phyloP scores from a whole-genome alignment of 257 asterid species.

The Solanum pennellii region DNA sequence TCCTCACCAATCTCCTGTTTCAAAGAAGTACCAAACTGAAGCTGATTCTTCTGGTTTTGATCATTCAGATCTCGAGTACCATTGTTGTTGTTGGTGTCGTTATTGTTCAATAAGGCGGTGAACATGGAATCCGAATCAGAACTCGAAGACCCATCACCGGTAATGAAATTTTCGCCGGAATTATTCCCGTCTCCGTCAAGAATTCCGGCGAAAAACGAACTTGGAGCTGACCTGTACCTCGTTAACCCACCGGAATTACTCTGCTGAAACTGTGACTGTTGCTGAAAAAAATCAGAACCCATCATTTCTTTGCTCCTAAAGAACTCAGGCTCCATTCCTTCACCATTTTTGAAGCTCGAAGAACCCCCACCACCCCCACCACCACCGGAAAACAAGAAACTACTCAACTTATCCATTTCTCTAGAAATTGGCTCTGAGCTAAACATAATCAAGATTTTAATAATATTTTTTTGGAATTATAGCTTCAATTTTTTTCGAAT shows the following conservation, averaged over 20 bases:
- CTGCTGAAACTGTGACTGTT: constrained; percentile 12
- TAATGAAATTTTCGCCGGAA: not conserved
- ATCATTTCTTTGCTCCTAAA: constrained; percentile 15
- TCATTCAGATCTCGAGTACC: constrained; percentile 20
- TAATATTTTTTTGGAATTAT: not conserved
- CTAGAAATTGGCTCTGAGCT: constrained; percentile 43
- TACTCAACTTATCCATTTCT: constrained; percentile 14
- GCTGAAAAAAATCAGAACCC: constrained; percentile 25
- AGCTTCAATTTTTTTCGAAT: not conserved
- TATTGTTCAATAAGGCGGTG: not conserved
- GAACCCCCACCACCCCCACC: constrained; percentile 1
- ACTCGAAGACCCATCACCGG: constrained; percentile 2
- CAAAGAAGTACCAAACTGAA: constrained; percentile 13
- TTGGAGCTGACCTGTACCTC: constrained; percentile 72
- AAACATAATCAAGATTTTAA: not conserved
- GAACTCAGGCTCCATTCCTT: constrained; percentile 7
- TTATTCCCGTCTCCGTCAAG: constrained; percentile 20
- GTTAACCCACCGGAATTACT: constrained; percentile 31
- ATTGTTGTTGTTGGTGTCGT: constrained; percentile 1
- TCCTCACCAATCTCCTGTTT: constrained; percentile 42
- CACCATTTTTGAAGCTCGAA: constrained; percentile 14
- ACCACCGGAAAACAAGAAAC: constrained; percentile 8
- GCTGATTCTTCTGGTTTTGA: constrained; percentile 2
- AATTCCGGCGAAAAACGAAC: constrained; percentile 47
- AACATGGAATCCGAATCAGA: constrained; percentile 4